Evolutionary conservation across 306 rosid genomes (phyloP).

Genomic region (Gynostemma pentaphyllum): DNA sequence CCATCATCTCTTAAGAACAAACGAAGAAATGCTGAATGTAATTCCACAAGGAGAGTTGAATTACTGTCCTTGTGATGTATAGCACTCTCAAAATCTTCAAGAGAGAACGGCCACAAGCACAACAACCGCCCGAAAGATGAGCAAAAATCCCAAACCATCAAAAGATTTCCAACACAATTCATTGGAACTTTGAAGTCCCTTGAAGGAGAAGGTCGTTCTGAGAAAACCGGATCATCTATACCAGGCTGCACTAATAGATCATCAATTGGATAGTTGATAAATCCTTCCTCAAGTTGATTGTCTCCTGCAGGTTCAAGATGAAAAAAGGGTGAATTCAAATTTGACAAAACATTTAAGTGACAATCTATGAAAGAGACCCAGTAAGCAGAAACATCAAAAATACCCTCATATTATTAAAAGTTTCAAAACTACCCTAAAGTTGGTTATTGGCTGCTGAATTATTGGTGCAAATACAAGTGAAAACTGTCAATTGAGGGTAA

Average conservation of each 20-base stretch:
- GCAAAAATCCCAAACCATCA: constrained; percentile 93
- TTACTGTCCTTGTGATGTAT: constrained; percentile 70
- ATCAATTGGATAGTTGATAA: constrained; percentile 81
- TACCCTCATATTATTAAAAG: too few species aligned
- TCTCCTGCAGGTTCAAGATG: constrained; percentile 31
- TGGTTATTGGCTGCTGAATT: too few species aligned
- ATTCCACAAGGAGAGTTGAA: constrained; percentile 70
- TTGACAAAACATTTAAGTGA: neutral
- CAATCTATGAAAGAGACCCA: neutral
- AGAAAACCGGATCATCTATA: constrained; percentile 62
- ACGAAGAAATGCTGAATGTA: constrained; percentile 74
- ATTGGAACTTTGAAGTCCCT: constrained; percentile 69
- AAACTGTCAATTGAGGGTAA: too few species aligned
- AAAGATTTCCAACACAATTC: constrained; percentile 64
- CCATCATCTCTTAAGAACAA: constrained; percentile 52
- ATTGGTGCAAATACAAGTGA: too few species aligned
- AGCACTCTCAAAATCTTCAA: constrained; percentile 83
- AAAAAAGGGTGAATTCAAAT: constrained; percentile 3
- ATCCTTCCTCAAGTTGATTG: constrained; percentile 30
- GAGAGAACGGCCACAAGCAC: constrained; percentile 63
- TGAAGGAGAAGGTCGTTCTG: constrained; percentile 56
- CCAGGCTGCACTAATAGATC: constrained; percentile 77
- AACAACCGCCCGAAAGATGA: constrained; percentile 56
- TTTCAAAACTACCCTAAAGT: too few species aligned
- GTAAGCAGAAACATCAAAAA: neutral